Base-by-base conservation (phyloP, 2,329 filamentous ascomycete species). In the Colletotrichum sp. region DNA sequence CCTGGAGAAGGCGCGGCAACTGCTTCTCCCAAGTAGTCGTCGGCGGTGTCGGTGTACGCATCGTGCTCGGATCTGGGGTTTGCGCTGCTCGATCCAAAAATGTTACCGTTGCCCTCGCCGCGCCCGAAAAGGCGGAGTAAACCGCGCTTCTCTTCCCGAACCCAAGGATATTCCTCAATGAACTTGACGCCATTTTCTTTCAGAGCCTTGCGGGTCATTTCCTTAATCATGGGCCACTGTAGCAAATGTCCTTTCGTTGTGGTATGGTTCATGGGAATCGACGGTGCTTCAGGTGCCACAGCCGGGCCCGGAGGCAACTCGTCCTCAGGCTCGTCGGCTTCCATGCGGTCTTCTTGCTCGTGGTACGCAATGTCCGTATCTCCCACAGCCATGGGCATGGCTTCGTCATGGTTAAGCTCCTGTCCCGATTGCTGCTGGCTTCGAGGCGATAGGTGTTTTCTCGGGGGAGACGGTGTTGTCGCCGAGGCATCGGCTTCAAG, bases 211-310 rank as follows among this genome's bases (percentile, higher is more conserved):
- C 81, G 87, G 38, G 95, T 92, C 81, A 98, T 82, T 77, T 89
- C 85, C 81, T 88, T 85, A 70, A 97, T 95, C 0, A 92, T 90
- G 1, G 90, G 90, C 92, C 94, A 96, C 62, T 90, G 88, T 32
- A 98, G 86, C 21, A 98, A 87, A 77, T 96, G 91, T 66, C 97
- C 95, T 2, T 96, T 96, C n/a, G 95, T 92, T 1, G 96, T 98
- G 0, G 95, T 97, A 81, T 98, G 96, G 78, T 98, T 95, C 32
- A 93, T 91, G 1, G 95, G 94, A 71, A 98, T 94, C 3, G 94
- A 91, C 16, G 94, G 90, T 78, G 92, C 89, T 62, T 91, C 92
- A 2, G 89, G 89, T 15, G 84, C 86, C 8, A 91, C 89, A 13
- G 88, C 85, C 9, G 88, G 88, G 9, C 89, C 88, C 24, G 89